A percentile compares a stretch with the other conserved stretches of the same genome.
These are phyloP conservation scores for Beauveria australis DNA, from an alignment of 2,329 filamentous ascomycete genomes.

Conservation along the genomic window DNA sequence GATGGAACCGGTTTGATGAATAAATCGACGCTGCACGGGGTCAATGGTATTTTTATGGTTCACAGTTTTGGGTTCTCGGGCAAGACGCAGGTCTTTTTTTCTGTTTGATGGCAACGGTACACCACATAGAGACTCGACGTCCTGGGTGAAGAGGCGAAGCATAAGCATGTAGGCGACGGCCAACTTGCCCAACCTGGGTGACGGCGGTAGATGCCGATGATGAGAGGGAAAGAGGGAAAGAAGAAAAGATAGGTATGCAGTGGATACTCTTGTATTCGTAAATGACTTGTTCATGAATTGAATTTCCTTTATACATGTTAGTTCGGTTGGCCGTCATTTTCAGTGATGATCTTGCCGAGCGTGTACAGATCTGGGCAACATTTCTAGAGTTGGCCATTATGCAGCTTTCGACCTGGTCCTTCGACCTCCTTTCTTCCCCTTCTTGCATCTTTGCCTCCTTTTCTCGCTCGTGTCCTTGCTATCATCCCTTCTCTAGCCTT, in stretches of 20 bases:
- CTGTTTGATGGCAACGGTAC: not conserved
- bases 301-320: not conserved
- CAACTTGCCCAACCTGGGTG: not conserved
- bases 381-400: too few species aligned
- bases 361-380: not conserved
- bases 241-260: not conserved
- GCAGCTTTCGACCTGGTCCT: too few species aligned
- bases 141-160: not conserved
- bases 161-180: not conserved
- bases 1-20: conserved; percentile 3
- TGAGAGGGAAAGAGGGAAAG: not conserved
- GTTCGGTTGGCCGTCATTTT: not conserved
- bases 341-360: not conserved
- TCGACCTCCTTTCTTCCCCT: too few species aligned
- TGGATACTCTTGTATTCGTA: conserved; percentile 11
- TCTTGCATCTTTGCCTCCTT: too few species aligned
- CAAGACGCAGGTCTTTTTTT: not conserved
- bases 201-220: not conserved
- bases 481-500: too few species aligned
- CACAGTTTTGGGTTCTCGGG: not conserved
- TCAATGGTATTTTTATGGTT: not conserved
- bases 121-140: not conserved
- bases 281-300: conserved; percentile 10
- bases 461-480: not conserved
- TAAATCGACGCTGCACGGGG: not conserved